A percentile compares a stretch with the other conserved stretches of the same genome.
phyloP scores from a whole-genome alignment of 495 filamentous ascomycete genomes.

The Lasiosphaeriaceae sp. region DNA sequence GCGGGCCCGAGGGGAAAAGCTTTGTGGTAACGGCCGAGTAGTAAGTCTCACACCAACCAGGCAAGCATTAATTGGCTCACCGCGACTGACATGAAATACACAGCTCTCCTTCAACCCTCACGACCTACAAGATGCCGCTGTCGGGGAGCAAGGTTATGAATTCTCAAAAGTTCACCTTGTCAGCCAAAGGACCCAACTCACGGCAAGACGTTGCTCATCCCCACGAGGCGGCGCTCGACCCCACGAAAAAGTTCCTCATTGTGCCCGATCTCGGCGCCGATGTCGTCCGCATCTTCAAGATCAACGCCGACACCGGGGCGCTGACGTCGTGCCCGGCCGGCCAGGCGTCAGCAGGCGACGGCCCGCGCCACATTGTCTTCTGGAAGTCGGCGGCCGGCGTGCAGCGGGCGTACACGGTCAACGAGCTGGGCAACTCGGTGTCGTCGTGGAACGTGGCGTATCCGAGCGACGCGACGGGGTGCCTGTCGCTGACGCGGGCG shows the following conservation, averaged over 20 bases:
- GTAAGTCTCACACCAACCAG: slow-evolving; percentile 36
- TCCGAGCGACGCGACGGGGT: slow-evolving; percentile 23
- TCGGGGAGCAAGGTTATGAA: slow-evolving; percentile 28
- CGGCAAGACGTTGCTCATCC: slow-evolving; percentile 69
- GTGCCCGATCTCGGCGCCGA: slow-evolving; percentile 72
- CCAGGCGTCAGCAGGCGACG: slow-evolving; percentile 35
- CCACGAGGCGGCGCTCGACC: slow-evolving; percentile 65
- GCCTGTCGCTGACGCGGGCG: slow-evolving; percentile 28
- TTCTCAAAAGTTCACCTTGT: slow-evolving; percentile 52
- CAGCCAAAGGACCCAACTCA: slow-evolving; percentile 45
- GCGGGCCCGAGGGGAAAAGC: slow-evolving; percentile 32
- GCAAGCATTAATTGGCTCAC: neutral
- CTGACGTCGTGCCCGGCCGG: slow-evolving; percentile 34
- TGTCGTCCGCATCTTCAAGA: slow-evolving; percentile 58
- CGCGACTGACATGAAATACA: neutral
- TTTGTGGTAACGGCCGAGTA: slow-evolving; percentile 48
- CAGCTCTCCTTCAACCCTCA: slow-evolving; percentile 41
- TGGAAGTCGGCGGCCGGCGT: slow-evolving; percentile 34
- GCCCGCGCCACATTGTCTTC: slow-evolving; percentile 43
- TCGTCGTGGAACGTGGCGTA: slow-evolving; percentile 40
- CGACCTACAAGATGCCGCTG: slow-evolving; percentile 37
- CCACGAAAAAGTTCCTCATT: slow-evolving; percentile 59
- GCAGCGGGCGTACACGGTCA: slow-evolving; percentile 38
- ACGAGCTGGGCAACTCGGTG: slow-evolving; percentile 47
- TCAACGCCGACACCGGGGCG: slow-evolving; percentile 38